Conservation (phyloP, 495 filamentous ascomycete species). For the Eremomyces bilateralis region DNA sequence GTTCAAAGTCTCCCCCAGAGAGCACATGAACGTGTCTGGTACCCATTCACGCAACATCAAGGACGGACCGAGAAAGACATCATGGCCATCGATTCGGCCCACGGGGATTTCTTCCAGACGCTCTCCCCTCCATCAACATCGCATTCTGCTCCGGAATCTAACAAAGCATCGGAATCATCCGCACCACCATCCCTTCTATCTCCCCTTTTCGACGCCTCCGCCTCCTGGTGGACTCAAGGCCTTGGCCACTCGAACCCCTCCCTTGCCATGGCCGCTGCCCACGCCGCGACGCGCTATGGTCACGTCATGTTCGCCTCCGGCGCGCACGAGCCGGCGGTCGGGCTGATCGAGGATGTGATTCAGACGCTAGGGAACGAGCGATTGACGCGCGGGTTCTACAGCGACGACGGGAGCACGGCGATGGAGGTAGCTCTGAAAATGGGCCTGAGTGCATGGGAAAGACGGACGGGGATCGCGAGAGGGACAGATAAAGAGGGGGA, state of each 20-base stretch:
- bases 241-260: slow-evolving; percentile 51
- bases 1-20: slow-evolving; percentile 34
- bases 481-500: slow-evolving; percentile 33
- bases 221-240: slow-evolving; percentile 76
- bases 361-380: slow-evolving; percentile 33
- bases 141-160: neutral
- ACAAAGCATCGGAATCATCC: slow-evolving; percentile 2
- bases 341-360: slow-evolving; percentile 37
- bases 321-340: slow-evolving; percentile 47
- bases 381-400: slow-evolving; percentile 46
- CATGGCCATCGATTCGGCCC: slow-evolving; percentile 49
- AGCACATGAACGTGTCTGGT: slow-evolving; percentile 46
- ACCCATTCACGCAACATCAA: slow-evolving; percentile 64
- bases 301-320: slow-evolving; percentile 67
- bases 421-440: slow-evolving; percentile 68
- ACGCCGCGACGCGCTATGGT: slow-evolving; percentile 63
- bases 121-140: neutral
- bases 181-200: slow-evolving; percentile 20
- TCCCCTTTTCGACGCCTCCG: slow-evolving; percentile 54
- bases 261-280: slow-evolving; percentile 45
- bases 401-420: slow-evolving; percentile 60
- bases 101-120: slow-evolving; percentile 53
- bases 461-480: no score
- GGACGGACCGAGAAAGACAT: slow-evolving; percentile 34
- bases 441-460: slow-evolving; percentile 46